phyloP scores from a whole-genome alignment of 2,329 filamentous ascomycete genomes.

The Colletotrichum sp. region DNA sequence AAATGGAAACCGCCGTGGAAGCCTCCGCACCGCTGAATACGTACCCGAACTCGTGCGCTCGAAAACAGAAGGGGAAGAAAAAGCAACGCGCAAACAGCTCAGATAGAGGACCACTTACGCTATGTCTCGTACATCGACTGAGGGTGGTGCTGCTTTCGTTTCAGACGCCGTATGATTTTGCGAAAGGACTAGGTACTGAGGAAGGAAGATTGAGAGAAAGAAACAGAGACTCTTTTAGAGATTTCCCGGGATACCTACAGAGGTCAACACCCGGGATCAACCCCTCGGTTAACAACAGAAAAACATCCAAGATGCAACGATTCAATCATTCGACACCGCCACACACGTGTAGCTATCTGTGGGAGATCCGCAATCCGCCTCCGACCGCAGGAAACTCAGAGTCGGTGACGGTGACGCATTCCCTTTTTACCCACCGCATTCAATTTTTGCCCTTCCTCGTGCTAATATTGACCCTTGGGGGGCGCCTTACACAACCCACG shows the following conservation, averaged over 20 bases:
- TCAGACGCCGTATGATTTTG: background rate
- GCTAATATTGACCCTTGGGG: background rate
- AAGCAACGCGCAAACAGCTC: conserved; percentile 8
- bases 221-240: background rate
- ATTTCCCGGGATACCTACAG: background rate
- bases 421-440: background rate
- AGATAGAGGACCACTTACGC: background rate
- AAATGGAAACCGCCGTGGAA: background rate
- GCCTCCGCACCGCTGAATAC: background rate
- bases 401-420: background rate
- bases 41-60: background rate
- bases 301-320: background rate
- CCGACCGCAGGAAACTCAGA: background rate
- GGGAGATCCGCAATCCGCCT: background rate
- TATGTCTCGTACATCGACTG: background rate
- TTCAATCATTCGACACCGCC: background rate
- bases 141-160: background rate
- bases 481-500: background rate
- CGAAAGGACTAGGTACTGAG: background rate
- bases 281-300: background rate
- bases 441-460: background rate
- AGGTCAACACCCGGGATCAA: background rate
- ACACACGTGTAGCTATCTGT: background rate
- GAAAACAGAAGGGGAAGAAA: background rate
- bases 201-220: background rate